Evolutionary conservation across 352 stramenopile genomes (phyloP), one percentile per base, ranked within the genome.

Genomic region (Globisporangium megalacanthum): DNA sequence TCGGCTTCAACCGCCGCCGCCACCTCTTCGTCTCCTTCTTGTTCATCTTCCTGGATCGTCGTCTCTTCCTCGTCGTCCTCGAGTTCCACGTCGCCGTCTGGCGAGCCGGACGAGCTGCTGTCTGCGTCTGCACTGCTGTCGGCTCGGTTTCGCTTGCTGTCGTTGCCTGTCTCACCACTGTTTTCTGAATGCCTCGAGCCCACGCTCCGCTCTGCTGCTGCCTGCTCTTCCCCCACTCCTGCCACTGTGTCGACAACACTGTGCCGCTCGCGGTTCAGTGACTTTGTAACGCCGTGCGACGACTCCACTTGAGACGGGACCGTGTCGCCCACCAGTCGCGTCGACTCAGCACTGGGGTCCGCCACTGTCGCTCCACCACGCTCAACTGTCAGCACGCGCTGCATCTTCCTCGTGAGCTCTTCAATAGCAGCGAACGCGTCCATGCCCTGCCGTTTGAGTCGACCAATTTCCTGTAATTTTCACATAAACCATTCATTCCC

Each of bases 391-490:
- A 64, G 42, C 15, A 74, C 58, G 37, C 74, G 67, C 54, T 79
- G 78, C 84, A 94, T 92, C 62, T 94, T 94, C 8, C 78, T 65
- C 35, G 84, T 94, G 1, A 94, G 66, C 61, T 91, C 72, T 54
- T 89, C 80, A 58, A 94, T 94, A 3, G 84, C 84, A n/a, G 82
- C 84, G 44, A 92, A 88, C 29, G 84, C 86, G 54, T 94, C 80
- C 48, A 94, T 64, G 10, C 84, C 84, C 52, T 88, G 74, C 2
- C 74, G 68, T 58, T 92, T 94, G 11, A 94, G 62, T 6, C 82
- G 60, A 4, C 72, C 84, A 33, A 94, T 79, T 74, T 94, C 84
- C 71, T 80, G 64, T n/a, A 51, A 22, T 17, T 35, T 35, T 55
- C 20, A 14, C 33, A 19, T 36, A 20, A 25, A 36, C 15, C 44